phyloP scores from a whole-genome alignment of 805 yeast genomes.

The Myxozyma neglecta region DNA sequence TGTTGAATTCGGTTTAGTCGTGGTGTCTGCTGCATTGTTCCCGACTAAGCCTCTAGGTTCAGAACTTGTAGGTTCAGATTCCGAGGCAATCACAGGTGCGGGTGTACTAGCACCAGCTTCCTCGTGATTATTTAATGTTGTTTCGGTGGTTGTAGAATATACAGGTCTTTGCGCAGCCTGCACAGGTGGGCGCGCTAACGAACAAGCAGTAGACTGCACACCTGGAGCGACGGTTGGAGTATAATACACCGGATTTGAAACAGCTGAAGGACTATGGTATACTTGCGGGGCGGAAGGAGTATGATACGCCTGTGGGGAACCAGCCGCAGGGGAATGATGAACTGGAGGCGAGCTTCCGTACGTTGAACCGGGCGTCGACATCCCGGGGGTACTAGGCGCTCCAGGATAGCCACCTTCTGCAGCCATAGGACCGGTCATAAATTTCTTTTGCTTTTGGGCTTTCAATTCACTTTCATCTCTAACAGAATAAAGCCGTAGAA shows the following conservation, averaged over 20 bases:
- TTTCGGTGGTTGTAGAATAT: too few relatives aligned
- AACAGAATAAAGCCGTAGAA: slow-evolving; percentile 73
- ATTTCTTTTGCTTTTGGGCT: slow-evolving; percentile 38
- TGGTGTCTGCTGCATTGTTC: too few relatives aligned
- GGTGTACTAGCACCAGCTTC: not conserved
- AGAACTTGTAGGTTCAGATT: not conserved
- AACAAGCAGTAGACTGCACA: too few relatives aligned
- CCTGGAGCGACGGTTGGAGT: too few relatives aligned
- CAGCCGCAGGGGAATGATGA: not conserved
- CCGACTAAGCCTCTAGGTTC: not conserved
- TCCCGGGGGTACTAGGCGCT: not conserved
- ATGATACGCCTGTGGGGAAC: not conserved
- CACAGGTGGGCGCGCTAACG: too few relatives aligned
- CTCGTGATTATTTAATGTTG: too few relatives aligned
- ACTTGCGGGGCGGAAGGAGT: not conserved
- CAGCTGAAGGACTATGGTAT: not conserved
- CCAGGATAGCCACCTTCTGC: not conserved
- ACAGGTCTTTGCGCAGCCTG: too few relatives aligned
- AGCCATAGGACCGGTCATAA: slow-evolving; percentile 2
- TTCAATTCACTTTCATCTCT: slow-evolving; percentile 60
- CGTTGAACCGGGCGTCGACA: too few relatives aligned
- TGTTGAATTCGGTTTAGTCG: too few relatives aligned
- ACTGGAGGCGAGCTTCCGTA: too few relatives aligned
- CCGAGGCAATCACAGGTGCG: not conserved
- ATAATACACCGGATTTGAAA: not conserved